phyloP scores from a whole-genome alignment of 176 grass and related monocot species.

The Musa schizocarpa region DNA sequence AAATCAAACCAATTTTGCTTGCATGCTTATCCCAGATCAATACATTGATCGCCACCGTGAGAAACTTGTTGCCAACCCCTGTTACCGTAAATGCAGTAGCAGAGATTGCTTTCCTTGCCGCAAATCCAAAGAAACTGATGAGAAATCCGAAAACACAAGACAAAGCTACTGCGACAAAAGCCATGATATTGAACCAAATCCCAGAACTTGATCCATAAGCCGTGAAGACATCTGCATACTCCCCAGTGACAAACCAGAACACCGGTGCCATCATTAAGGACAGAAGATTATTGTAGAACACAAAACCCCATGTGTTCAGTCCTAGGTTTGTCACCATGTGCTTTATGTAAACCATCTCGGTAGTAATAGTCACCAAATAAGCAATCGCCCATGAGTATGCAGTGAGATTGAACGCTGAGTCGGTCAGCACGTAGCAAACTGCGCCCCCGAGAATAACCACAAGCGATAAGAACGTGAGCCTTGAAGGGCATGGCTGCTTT shows the following conservation, averaged over 20 bases:
- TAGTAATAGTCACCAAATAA: constrained; percentile 18
- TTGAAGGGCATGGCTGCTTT: constrained; percentile 21
- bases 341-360: constrained; percentile 23
- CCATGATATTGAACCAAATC: not conserved
- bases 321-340: constrained; percentile 23
- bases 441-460: constrained; percentile 7
- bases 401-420: constrained; percentile 17
- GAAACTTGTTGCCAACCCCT: constrained; percentile 22
- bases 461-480: constrained; percentile 13
- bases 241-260: constrained; percentile 12
- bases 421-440: constrained; percentile 17
- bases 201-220: constrained; percentile 6
- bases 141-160: constrained; percentile 20
- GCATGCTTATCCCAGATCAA: constrained; percentile 25
- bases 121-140: constrained; percentile 25
- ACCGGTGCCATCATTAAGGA: constrained; percentile 14
- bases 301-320: constrained; percentile 20
- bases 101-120: constrained; percentile 24
- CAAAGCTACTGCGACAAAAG: constrained; percentile 8
- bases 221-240: constrained; percentile 12
- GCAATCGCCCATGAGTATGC: constrained; percentile 16
- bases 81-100: constrained; percentile 24
- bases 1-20: constrained; percentile 10
- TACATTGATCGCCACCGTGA: constrained; percentile 21
- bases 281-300: constrained; percentile 21